phyloP scores from a whole-genome alignment of 2,329 filamentous ascomycete genomes.

The Talaromyces sp. region DNA sequence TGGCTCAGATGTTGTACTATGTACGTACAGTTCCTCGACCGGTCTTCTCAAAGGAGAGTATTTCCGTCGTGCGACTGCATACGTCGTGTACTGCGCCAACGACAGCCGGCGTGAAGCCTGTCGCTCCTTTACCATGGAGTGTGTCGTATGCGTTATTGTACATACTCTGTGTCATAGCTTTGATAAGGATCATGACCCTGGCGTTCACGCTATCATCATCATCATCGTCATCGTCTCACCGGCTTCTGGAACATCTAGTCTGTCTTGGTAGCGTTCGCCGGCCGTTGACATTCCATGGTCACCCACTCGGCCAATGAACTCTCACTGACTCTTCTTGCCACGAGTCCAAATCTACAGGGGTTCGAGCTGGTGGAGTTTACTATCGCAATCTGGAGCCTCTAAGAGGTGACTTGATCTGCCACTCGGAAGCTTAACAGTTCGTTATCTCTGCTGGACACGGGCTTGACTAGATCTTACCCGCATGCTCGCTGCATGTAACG shows the following conservation, averaged over 20 bases:
- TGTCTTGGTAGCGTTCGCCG: not conserved
- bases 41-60: not conserved
- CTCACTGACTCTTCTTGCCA: not conserved
- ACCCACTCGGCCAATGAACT: not conserved
- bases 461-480: not conserved
- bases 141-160: not conserved
- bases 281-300: not conserved
- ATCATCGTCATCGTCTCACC: not conserved
- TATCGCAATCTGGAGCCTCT: not conserved
- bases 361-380: not conserved
- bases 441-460: constrained; percentile 5
- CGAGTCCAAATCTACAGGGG: not conserved
- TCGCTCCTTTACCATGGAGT: not conserved
- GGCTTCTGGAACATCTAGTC: not conserved
- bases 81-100: not conserved
- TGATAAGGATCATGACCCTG: not conserved
- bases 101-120: not conserved
- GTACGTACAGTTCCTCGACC: not conserved
- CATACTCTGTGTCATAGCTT: not conserved
- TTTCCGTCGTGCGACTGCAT: not conserved
- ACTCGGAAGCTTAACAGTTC: not conserved
- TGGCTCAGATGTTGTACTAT: not conserved
- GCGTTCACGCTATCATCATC: no score
- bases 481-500: not conserved
- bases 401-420: not conserved